Conservation (phyloP, 2,329 filamentous ascomycete species). For the Colletotrichum cordylinicola region DNA sequence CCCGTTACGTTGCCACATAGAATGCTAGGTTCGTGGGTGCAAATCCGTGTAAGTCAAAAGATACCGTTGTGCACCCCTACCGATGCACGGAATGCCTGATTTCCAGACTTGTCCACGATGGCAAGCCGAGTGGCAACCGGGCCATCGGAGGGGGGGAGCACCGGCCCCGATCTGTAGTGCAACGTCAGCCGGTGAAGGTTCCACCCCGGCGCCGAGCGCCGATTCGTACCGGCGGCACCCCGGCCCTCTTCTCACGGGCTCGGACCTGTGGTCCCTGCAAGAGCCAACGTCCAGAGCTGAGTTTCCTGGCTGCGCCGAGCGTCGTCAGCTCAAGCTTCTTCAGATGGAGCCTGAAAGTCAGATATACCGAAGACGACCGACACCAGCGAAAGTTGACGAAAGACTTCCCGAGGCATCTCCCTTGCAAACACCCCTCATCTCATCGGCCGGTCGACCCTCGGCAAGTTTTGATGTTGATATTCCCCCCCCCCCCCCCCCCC, state of each 20-base stretch:
- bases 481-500: background rate
- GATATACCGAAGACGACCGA: background rate
- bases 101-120: background rate
- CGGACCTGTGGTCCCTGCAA: background rate
- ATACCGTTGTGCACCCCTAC: background rate
- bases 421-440: background rate
- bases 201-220: background rate
- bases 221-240: background rate
- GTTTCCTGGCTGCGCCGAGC: background rate
- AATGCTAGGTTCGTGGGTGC: no score
- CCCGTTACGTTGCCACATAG: no score
- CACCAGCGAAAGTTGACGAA: background rate
- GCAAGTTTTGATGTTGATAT: background rate
- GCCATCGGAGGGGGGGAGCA: background rate
- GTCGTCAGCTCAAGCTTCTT: background rate
- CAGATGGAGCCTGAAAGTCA: background rate
- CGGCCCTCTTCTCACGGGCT: background rate
- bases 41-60: background rate
- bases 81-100: fast-evolving
- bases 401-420: background rate
- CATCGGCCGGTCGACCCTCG: background rate
- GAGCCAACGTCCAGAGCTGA: background rate
- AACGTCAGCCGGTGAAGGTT: background rate
- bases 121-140: background rate
- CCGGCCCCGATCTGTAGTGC: background rate